Evolutionary conservation across 306 rosid genomes (phyloP), one percentile per base, ranked within the genome.

Genomic region (Echinosophora koreensis): DNA sequence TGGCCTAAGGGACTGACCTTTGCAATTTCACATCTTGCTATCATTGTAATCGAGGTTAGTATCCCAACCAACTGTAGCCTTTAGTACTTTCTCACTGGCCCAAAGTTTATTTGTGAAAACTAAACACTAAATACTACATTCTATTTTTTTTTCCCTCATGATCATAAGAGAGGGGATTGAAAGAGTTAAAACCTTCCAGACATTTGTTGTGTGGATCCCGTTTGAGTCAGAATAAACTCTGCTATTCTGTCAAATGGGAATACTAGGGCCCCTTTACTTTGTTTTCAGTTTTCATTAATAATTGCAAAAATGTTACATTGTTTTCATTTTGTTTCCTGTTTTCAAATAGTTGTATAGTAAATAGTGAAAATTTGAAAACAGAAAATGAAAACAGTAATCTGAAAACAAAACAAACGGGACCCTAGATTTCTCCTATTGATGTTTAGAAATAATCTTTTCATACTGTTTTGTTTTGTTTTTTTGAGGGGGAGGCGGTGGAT

Each of bases 1-100:
- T 74, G 97, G 97, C 86, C 88, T 92, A 41, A 87, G 91, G 70
- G 93, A 88, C 32, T 87, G 82, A 80, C 38, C 64, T 44, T 69
- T 27, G 46, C 12, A 15, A 32, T 34, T 62, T 58, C 16, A 46
- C 77, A 77, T 50, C 71, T 77, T 68, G 41, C 56, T 74, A 52
- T 46, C 28, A 54, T 77, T 66, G 16, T 63, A 83, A 51, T 81
- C 69, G 75, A 72, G 92, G 89, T 90, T 66, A 32, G 76, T 69
- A 74, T 73, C 55, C 78, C 51, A 39, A 60, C 66, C 22, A 71
- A 30, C 22, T 58, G 47, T 22, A 49, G 28, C 49, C 14, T 28
- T 17, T 12, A 16, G 28, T 37, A 14, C 66, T 67, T 5, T 34
- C 50, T 58, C 30, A 5, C 37, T 4, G 51, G 11, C 38, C 22